These are phyloP conservation scores for Multifurca ochricompacta DNA, from an alignment of 768 basidiomycete genomes.

Conservation along the genomic window DNA sequence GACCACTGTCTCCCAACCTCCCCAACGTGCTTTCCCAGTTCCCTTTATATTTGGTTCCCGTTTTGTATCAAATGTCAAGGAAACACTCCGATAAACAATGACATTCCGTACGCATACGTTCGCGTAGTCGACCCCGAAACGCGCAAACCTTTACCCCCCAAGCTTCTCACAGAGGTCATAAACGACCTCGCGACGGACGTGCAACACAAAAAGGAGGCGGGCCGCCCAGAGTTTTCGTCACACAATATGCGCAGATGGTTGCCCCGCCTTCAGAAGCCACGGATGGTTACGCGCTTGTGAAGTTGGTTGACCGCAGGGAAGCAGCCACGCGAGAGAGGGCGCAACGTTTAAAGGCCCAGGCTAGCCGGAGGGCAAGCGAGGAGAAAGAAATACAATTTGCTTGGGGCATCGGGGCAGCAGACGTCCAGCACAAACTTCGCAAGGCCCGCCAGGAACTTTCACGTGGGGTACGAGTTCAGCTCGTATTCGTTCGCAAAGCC, in stretches of 20 bases:
- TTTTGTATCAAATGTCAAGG: conserved; percentile 4
- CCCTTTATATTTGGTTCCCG: not conserved
- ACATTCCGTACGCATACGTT: conserved; percentile 17
- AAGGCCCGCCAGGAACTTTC: conserved; percentile 27
- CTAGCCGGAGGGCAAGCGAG: conserved; percentile 17
- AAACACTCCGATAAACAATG: conserved; percentile 11
- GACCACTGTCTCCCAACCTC: not conserved
- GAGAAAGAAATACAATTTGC: conserved; percentile 33
- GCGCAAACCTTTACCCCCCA: conserved; percentile 13
- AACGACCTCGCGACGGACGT: conserved; percentile 2
- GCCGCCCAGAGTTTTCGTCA: not conserved
- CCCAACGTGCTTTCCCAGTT: not conserved
- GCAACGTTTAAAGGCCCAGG: conserved; percentile 5
- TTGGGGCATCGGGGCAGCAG: conserved; percentile 29
- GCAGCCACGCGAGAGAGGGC: conserved; percentile 10
- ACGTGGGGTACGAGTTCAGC: conserved; percentile 26
- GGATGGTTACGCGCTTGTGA: conserved; percentile 20
- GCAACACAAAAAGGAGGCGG: not conserved
- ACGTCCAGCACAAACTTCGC: conserved; percentile 32
- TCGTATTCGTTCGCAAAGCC: conserved; percentile 27
- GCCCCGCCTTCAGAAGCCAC: conserved; percentile 15
- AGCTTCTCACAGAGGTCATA: conserved; percentile 11
- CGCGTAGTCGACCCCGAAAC: conserved; percentile 21
- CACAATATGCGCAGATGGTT: conserved; percentile 17
- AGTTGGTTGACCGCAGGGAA: conserved; percentile 8